Conservation (phyloP, 306 rosid species). For the Rubus parviflorus region DNA sequence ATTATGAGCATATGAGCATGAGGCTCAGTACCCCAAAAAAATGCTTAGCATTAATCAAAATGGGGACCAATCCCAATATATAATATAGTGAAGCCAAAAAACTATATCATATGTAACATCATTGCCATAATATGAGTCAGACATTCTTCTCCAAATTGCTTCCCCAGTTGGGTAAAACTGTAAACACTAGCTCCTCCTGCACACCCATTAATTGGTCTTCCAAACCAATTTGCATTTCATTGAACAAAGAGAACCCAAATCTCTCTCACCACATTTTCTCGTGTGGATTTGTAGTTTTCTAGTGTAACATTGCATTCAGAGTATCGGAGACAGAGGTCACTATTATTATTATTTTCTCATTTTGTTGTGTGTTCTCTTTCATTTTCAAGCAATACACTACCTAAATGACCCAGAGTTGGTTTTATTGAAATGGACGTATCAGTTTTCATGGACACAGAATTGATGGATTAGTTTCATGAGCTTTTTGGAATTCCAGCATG, state of each 20-base stretch:
- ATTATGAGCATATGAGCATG: background rate
- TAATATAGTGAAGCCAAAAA: background rate
- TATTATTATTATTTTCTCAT: constrained; percentile 27
- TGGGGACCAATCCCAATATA: background rate
- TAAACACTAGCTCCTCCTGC: constrained; percentile 1
- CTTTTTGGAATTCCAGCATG: constrained; percentile 2
- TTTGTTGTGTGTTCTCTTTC: constrained; percentile 51
- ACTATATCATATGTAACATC: constrained; percentile 13
- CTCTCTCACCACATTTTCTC: background rate
- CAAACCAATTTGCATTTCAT: background rate
- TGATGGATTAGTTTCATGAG: constrained; percentile 17
- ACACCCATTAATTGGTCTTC: background rate
- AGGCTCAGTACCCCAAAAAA: constrained; percentile 10
- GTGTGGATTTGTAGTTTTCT: background rate
- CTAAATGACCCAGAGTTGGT: constrained; percentile 14
- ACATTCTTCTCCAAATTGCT: constrained; percentile 45
- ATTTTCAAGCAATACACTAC: constrained; percentile 28
- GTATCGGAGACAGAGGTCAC: constrained; percentile 15
- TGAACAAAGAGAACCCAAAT: constrained; percentile 11
- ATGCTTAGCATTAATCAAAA: constrained; percentile 45
- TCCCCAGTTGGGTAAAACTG: constrained; percentile 12
- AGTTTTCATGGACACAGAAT: constrained; percentile 8
- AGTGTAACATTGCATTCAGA: constrained; percentile 43
- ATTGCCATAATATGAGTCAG: constrained; percentile 16
- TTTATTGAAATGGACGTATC: constrained; percentile 50